A percentile compares a stretch with the other conserved stretches of the same genome.
phyloP scores from a whole-genome alignment of 2,329 filamentous ascomycete species.

The Neocucurbitaria cava region DNA sequence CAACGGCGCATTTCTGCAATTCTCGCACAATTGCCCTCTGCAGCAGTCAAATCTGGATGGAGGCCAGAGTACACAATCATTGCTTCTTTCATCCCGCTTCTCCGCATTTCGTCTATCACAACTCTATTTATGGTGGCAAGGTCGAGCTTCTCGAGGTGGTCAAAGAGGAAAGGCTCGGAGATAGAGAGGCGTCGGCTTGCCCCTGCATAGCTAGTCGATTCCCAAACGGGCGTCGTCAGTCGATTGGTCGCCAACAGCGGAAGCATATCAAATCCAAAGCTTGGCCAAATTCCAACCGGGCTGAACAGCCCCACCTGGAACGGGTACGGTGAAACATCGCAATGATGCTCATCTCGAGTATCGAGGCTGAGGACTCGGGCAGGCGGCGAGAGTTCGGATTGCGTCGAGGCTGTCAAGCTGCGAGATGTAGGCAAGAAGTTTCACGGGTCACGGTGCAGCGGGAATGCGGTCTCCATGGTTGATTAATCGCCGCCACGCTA shows the following conservation, averaged over 20 bases:
- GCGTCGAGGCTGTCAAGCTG: neutral
- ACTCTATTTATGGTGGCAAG: conserved; percentile 46
- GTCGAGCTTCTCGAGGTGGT: conserved; percentile 28
- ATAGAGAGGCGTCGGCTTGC: conserved; percentile 25
- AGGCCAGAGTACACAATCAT: conserved; percentile 11
- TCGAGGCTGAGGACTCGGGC: conserved; percentile 20
- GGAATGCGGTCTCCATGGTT: neutral
- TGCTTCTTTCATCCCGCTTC: conserved; percentile 35
- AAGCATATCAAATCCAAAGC: conserved; percentile 33
- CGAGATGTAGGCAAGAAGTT: neutral
- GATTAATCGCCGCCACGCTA: conserved; percentile 20
- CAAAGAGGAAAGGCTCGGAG: conserved; percentile 25
- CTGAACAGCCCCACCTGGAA: conserved; percentile 28
- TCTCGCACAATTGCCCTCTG: neutral
- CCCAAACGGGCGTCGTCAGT: conserved; percentile 20
- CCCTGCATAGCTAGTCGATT: conserved; percentile 36
- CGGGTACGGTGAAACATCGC: conserved; percentile 35
- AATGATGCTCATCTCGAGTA: conserved; percentile 32
- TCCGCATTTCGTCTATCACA: conserved; percentile 44
- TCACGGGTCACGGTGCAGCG: no score
- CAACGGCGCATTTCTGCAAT: neutral
- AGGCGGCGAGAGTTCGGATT: neutral
- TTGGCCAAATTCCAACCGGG: conserved; percentile 23
- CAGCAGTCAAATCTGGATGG: neutral
- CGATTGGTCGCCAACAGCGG: conserved; percentile 35